Evolutionary conservation across 306 rosid species (phyloP), one percentile per base, ranked within the genome.

Genomic region (Trichosanthes truncata): DNA sequence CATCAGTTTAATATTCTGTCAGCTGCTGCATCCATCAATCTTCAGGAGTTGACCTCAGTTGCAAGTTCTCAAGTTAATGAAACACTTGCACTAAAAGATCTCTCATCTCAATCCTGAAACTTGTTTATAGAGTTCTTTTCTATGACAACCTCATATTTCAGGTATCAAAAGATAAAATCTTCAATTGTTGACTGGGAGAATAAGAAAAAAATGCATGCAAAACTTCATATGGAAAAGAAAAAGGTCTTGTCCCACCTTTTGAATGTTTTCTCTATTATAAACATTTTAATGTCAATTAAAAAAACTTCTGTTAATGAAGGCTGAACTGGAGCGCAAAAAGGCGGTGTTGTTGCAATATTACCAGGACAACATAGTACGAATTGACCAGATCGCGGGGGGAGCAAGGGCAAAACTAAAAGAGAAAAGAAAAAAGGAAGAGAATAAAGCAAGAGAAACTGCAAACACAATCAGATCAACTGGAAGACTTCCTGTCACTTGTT

Each of bases 321-420:
- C 35, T 17, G 82, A 83, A 76, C 20, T 83, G 86, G 97, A 90
- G 74, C 82, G 82, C n/a, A 79, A 71, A 81, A 89, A 81, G 73
- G 87, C 78, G n/a, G 46, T 21, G 45, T 78, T 74, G 67, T 49
- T 65, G 78, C 86, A 79, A 53, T 85, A 80, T 66, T 93, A 85
- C 85, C 74, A 71, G 73, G 76, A 77, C 48, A 91, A 88, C 80
- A 65, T 89, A 78, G 84, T 80, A 87, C 87, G 86, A 80, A 84
- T 90, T 41, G 90, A 91, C 21, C 86, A 78, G 82, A 82, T 87
- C 29, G 90, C 89, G 51, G 77, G 82, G 80, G 88, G 83, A 69
- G 98, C 97, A 77, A 87, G 80, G 63, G 51, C 87, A 31, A 88
- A 89, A 78, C 75, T 78, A 43, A 92, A 90, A 87, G 85, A 86